These are phyloP conservation scores for Pelargonium fulgidum DNA, from an alignment of 441 rosid species.

Conservation along the genomic window DNA sequence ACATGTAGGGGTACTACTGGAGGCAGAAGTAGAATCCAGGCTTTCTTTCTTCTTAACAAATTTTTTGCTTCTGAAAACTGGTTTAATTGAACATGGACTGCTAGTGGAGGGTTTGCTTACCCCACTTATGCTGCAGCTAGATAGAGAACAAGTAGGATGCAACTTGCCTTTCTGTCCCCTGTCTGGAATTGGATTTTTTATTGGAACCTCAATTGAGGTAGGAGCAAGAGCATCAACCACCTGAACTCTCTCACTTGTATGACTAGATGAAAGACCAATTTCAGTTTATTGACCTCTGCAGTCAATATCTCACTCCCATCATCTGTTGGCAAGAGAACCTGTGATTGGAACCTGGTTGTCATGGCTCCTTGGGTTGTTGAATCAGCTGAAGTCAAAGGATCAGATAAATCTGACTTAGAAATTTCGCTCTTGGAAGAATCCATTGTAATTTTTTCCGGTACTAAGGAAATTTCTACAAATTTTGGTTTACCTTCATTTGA, in stretches of 20 bases:
- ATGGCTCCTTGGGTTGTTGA: conserved; percentile 17
- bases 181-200: conserved; percentile 21
- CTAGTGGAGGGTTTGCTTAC: conserved; percentile 27
- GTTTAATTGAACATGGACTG: conserved; percentile 40
- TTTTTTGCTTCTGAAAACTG: conserved; percentile 46
- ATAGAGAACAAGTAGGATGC: conserved; percentile 25
- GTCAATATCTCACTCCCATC: conserved; percentile 23
- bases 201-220: conserved; percentile 23
- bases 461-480: conserved; percentile 56
- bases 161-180: conserved; percentile 33
- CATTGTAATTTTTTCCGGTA: conserved; percentile 37
- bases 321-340: conserved; percentile 27
- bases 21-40: conserved; percentile 31
- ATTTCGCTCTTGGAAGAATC: conserved; percentile 29
- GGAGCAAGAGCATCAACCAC: conserved; percentile 17
- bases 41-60: conserved; percentile 50
- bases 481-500: conserved; percentile 37
- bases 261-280: conserved; percentile 23
- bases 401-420: conserved; percentile 23
- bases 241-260: conserved; percentile 19
- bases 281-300: conserved; percentile 20
- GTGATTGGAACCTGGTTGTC: conserved; percentile 21
- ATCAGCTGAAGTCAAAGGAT: conserved; percentile 19
- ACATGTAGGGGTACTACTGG: conserved; percentile 25
- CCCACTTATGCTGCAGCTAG: conserved; percentile 25